These are phyloP conservation scores for Kodamaea lidongshanica DNA, from an alignment of 805 yeast species.

Conservation along the genomic window DNA sequence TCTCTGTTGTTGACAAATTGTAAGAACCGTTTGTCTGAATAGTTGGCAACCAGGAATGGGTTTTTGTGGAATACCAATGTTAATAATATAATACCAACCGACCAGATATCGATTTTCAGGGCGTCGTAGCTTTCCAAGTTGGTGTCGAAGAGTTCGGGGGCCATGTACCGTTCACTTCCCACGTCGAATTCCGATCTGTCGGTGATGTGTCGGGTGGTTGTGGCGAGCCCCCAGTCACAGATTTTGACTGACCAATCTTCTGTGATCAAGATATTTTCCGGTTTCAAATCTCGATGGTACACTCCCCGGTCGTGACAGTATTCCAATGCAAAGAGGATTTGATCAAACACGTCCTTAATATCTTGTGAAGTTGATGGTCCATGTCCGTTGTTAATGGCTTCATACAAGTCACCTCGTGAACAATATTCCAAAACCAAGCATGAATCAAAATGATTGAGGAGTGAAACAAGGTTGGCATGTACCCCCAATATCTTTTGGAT, in stretches of 20 bases:
- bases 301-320: constrained; percentile 42
- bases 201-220: constrained; percentile 45
- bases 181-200: constrained; percentile 63
- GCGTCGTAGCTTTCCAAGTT: constrained; percentile 63
- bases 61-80: constrained; percentile 84
- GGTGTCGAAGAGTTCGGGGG: constrained; percentile 79
- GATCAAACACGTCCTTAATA: constrained; percentile 49
- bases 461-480: constrained; percentile 40
- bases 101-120: constrained; percentile 82
- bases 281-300: constrained; percentile 24
- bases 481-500: constrained; percentile 57
- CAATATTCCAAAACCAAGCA: constrained; percentile 69
- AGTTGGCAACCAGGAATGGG: constrained; percentile 78
- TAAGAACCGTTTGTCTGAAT: constrained; percentile 72
- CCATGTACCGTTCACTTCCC: constrained; percentile 90
- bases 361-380: constrained; percentile 58
- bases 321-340: constrained; percentile 44
- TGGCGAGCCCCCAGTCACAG: constrained; percentile 57
- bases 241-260: constrained; percentile 50
- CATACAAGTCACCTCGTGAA: constrained; percentile 81
- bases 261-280: constrained; percentile 21
- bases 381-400: constrained; percentile 59
- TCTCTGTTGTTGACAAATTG: constrained; percentile 86
- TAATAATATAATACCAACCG: constrained; percentile 75
- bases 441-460: constrained; percentile 47